Evolutionary conservation across 1,284 basidiomycete species (phyloP).

Genomic region (Naganishia cerealis): DNA sequence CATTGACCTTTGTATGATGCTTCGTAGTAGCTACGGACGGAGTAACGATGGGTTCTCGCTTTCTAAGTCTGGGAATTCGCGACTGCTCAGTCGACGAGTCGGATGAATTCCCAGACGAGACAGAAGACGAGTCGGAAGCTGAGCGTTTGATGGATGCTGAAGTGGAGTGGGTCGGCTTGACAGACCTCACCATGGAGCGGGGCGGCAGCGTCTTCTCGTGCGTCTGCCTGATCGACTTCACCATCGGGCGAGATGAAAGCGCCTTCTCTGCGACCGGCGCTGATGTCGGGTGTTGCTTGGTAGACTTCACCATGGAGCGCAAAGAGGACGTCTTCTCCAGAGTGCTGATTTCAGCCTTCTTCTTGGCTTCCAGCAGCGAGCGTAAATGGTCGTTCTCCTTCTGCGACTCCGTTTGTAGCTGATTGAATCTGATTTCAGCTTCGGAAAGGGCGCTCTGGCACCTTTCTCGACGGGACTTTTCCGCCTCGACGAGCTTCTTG

Average conservation of each 20-base stretch:
- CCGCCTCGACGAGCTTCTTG: not conserved
- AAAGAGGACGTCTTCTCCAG: too few species aligned
- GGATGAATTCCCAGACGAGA: not conserved
- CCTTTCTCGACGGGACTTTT: not conserved
- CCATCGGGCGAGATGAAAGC: too few species aligned
- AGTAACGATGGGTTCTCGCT: not conserved
- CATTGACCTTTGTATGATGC: not conserved
- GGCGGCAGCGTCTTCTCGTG: too few species aligned
- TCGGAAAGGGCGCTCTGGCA: not conserved
- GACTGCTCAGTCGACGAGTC: not conserved
- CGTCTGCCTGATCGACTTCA: too few species aligned
- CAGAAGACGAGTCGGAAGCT: not conserved
- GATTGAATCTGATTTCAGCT: not conserved
- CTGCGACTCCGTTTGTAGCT: not conserved
- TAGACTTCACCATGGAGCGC: too few species aligned
- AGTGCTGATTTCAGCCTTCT: too few species aligned
- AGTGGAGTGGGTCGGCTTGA: too few species aligned
- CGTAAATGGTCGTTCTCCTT: not conserved
- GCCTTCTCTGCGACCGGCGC: too few species aligned
- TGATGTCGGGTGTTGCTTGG: too few species aligned
- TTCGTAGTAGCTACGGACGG: not conserved
- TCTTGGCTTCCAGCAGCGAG: not conserved
- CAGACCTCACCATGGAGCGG: too few species aligned
- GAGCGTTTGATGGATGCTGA: not conserved
- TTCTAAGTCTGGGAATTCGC: not conserved